These are phyloP conservation scores for Yamadazyma diddensiae DNA, from an alignment of 1,139 yeast species.

Conservation along the genomic window DNA sequence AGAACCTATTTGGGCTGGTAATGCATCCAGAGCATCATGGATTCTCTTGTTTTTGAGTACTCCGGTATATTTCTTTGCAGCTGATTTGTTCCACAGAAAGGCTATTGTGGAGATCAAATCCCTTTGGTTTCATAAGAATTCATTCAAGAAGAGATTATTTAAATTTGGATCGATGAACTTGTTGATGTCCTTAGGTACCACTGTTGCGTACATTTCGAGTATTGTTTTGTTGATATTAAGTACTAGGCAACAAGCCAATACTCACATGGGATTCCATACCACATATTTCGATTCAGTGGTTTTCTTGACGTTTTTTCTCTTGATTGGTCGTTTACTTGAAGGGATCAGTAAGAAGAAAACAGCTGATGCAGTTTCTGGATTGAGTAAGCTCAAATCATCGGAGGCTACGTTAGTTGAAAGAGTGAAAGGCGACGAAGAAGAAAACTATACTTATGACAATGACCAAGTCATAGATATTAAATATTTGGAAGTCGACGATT, in stretches of 20 bases:
- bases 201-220: conserved; percentile 69
- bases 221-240: conserved; percentile 54
- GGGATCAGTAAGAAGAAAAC: conserved; percentile 64
- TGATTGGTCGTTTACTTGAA: conserved; percentile 69
- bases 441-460: conserved; percentile 19
- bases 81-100: conserved; percentile 67
- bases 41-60: conserved; percentile 61
- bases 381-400: conserved; percentile 50
- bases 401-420: conserved; percentile 48
- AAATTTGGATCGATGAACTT: conserved; percentile 78
- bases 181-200: conserved; percentile 68
- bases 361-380: conserved; percentile 58
- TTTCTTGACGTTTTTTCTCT: conserved; percentile 65
- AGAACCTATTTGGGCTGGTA: conserved; percentile 63
- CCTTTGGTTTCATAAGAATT: conserved; percentile 55
- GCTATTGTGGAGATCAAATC: conserved; percentile 58
- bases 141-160: conserved; percentile 56
- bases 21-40: conserved; percentile 65
- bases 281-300: conserved; percentile 80
- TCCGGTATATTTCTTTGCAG: conserved; percentile 73
- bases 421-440: conserved; percentile 8
- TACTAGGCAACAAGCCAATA: conserved; percentile 31
- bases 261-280: conserved; percentile 49
- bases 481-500: conserved; percentile 62
- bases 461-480: conserved; percentile 46